These are phyloP conservation scores for Plasmodium knowlesi DNA, from an alignment of 169 alveolate genomes.

Conservation along the genomic window DNA sequence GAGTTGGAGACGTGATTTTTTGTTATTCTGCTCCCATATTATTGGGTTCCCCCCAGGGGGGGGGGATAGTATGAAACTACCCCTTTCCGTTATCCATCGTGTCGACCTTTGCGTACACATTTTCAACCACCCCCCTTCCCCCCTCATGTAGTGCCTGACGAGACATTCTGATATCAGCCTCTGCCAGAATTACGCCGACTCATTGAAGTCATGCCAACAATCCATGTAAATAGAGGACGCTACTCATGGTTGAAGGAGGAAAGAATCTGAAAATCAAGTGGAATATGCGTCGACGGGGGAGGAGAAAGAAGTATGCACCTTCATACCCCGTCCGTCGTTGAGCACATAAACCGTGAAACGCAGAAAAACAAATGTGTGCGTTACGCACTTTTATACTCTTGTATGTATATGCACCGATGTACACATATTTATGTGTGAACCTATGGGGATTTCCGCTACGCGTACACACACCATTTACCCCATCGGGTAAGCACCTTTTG, in stretches of 20 bases:
- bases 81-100: background rate
- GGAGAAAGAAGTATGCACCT: background rate
- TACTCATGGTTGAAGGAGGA: background rate
- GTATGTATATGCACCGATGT: background rate
- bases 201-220: slow-evolving; percentile 71
- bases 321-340: background rate
- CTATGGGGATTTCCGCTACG: background rate
- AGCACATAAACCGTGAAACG: background rate
- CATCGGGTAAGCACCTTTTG: background rate
- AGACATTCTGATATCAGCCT: slow-evolving; percentile 66
- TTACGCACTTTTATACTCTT: background rate
- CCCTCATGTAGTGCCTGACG: slow-evolving; percentile 41
- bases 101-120: background rate
- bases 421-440: background rate
- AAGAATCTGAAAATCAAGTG: background rate
- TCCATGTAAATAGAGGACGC: slow-evolving; percentile 29
- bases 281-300: background rate
- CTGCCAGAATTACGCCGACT: slow-evolving; percentile 74
- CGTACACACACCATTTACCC: background rate
- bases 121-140: background rate
- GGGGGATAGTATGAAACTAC: background rate
- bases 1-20: background rate
- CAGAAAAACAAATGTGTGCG: background rate
- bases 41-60: background rate
- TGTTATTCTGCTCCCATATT: background rate